These are phyloP conservation scores for Boletus smithii DNA, from an alignment of 1,284 basidiomycete species.

Conservation along the genomic window DNA sequence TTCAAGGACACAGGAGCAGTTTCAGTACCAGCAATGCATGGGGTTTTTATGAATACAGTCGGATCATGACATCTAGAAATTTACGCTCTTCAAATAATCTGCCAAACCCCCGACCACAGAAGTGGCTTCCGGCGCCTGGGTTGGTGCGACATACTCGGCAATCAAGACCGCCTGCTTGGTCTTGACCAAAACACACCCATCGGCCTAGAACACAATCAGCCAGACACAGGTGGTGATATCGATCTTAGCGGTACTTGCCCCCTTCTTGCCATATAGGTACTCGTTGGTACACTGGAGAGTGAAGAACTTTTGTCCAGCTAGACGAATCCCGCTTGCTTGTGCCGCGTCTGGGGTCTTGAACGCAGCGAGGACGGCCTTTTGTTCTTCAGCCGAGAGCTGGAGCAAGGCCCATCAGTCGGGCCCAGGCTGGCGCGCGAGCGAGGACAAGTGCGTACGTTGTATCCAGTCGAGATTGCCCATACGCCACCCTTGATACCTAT, in stretches of 20 bases:
- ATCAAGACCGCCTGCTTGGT: slow-evolving; percentile 89
- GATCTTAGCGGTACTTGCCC: slow-evolving; percentile 45
- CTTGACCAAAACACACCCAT: slow-evolving; percentile 82
- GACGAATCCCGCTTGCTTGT: slow-evolving; percentile 62
- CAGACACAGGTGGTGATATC: background rate
- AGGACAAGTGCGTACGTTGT: slow-evolving; percentile 34
- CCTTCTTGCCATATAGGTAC: slow-evolving; percentile 80
- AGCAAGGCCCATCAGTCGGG: background rate
- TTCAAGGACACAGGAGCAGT: too few relatives aligned
- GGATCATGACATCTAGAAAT: slow-evolving; percentile 43
- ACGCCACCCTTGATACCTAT: slow-evolving; percentile 82
- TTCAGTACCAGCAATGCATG: too few relatives aligned
- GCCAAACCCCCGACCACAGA: slow-evolving; percentile 72
- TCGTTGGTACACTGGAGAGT: slow-evolving; percentile 56
- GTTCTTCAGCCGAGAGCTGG: slow-evolving; percentile 75
- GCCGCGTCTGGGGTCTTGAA: slow-evolving; percentile 48
- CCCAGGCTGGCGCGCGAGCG: background rate
- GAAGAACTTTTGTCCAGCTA: slow-evolving; percentile 82
- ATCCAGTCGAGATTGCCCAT: slow-evolving; percentile 78
- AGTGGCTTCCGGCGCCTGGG: slow-evolving; percentile 72
- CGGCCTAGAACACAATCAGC: slow-evolving; percentile 48
- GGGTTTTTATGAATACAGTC: too few relatives aligned
- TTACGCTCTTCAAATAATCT: slow-evolving; percentile 73
- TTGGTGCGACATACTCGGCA: slow-evolving; percentile 70
- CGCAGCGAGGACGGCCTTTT: slow-evolving; percentile 60